Evolutionary conservation across 1,139 yeast genomes (phyloP), one percentile per base, ranked within the genome.

Genomic region (Candida sp.): DNA sequence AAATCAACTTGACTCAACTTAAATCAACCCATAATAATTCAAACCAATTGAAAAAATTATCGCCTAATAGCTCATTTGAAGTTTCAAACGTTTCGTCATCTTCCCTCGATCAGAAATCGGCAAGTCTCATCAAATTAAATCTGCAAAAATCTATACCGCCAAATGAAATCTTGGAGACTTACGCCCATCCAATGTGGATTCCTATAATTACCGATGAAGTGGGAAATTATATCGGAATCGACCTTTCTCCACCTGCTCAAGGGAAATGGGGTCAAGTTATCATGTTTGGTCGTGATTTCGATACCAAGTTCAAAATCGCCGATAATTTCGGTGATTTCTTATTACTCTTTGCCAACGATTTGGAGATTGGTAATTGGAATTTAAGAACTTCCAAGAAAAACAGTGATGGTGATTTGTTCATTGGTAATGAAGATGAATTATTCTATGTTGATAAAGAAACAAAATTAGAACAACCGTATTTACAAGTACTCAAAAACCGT

Each of bases 151-250:
- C 89, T 1, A 73, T 86, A 11, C 98, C 98, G 5, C 87, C 88
- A 15, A 82, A 82, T 4, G 65, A 81, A 6, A 71, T 90, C 29
- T 87, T 86, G 56, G 72, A 77, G 3, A 81, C 80, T 1, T 91
- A 87, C 65, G 93, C 97, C 2, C 90, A 89, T 61, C 82, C 89
- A 5, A 81, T 79, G 57, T 91, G 98, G 98, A 84, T 91, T 43
- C 98, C 98, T 2, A 64, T 91, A 37, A 79, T 89, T 21, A 87
- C 95, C 9, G 98, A 91, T 60, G 82, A 81, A 47, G 84, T 87
- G 8, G 98, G 98, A 19, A 91, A 91, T 65, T 89, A 89, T 58
- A 82, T 91, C 43, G 98, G 91, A 40, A 74, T 91, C 11, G 98
- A 91, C 63, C 72, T 91, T 48, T 86, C 93, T 2, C 97, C 97